phyloP scores from a whole-genome alignment of 306 rosid genomes.

The Arachis stenosperma region DNA sequence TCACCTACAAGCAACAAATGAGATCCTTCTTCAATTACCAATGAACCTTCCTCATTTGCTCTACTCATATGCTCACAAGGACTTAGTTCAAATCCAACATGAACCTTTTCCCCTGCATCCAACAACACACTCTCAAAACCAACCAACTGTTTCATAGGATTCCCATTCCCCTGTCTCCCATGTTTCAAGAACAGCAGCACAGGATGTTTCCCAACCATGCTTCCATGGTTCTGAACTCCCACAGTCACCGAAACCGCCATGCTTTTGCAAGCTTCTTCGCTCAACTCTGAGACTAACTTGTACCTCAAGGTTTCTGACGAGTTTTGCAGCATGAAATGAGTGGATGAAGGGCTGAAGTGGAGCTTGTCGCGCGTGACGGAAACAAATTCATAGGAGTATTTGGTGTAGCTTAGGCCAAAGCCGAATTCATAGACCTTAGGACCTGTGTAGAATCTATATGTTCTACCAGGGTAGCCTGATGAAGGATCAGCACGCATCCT shows the following conservation, averaged over 20 bases:
- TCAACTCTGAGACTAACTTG: slow-evolving; percentile 65
- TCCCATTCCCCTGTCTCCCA: slow-evolving; percentile 45
- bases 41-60: slow-evolving; percentile 73
- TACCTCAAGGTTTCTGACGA: slow-evolving; percentile 54
- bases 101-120: slow-evolving; percentile 60
- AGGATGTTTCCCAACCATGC: slow-evolving; percentile 77
- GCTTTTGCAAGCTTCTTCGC: slow-evolving; percentile 56
- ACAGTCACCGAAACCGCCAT: slow-evolving; percentile 54
- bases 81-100: slow-evolving; percentile 61
- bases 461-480: slow-evolving; percentile 79
- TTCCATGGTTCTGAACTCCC: slow-evolving; percentile 65
- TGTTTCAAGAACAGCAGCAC: slow-evolving; percentile 64
- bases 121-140: slow-evolving; percentile 68
- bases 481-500: slow-evolving; percentile 78
- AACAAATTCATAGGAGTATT: slow-evolving; percentile 57
- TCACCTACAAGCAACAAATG: slow-evolving; percentile 73
- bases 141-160: slow-evolving; percentile 68
- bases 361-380: slow-evolving; percentile 53
- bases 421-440: slow-evolving; percentile 79
- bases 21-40: slow-evolving; percentile 80
- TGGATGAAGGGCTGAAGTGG: slow-evolving; percentile 59
- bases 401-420: slow-evolving; percentile 88
- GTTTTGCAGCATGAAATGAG: slow-evolving; percentile 42
- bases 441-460: slow-evolving; percentile 83
- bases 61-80: slow-evolving; percentile 82